Base-by-base conservation (phyloP, 2,329 filamentous ascomycete species). In the Hypocrella siamensis region DNA sequence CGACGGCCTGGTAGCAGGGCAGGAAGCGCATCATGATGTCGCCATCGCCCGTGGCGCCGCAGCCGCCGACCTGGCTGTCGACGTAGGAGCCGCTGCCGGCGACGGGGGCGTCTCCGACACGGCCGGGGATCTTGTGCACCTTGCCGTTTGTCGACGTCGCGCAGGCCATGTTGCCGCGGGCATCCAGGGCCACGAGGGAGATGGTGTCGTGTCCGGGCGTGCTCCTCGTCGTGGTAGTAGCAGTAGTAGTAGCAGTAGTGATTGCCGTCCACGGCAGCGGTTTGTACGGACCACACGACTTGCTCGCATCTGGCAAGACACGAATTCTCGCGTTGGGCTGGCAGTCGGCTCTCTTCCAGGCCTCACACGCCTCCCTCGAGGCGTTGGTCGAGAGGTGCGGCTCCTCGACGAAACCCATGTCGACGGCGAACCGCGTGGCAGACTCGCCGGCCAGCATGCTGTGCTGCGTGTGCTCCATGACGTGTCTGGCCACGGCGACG, bases 21-120 rank as follows among this genome's bases (percentile, higher is more conserved):
- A 70, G 43, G 38, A 70, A 68, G 4, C 65, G 56, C 59, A 69
- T 65, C 65, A 70, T 68, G 36, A 70, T 47, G 41, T 71, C 67
- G 1, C 67, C 67, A 33, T 71, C 66, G 2, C 67, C 67, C 1
- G 67, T 70, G 2, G 67, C 65, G 6, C 66, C 67, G 39, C 67
- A 71, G 0, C 61, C 67, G 2, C 66, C 67, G 2, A 66, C 58
- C 3, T 66, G 63, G 4, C 52, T 53, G 38, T 71, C 67, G 3
- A 65, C 67, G 39, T 71, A 71, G 2, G 64, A 65, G 2, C 66
- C 67, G 32, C 61, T 66, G 1, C 67, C 67, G 0, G 57, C 53
- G 31, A 70, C 69, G 4, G 67, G 66, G 0, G 64, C 67, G 32
- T 71, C 67, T 12, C 67, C 67, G 1, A 70, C 66, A 14, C 67